These are phyloP conservation scores for Keithomyces neogunnii DNA, from an alignment of 2,329 filamentous ascomycete species.

Conservation along the genomic window DNA sequence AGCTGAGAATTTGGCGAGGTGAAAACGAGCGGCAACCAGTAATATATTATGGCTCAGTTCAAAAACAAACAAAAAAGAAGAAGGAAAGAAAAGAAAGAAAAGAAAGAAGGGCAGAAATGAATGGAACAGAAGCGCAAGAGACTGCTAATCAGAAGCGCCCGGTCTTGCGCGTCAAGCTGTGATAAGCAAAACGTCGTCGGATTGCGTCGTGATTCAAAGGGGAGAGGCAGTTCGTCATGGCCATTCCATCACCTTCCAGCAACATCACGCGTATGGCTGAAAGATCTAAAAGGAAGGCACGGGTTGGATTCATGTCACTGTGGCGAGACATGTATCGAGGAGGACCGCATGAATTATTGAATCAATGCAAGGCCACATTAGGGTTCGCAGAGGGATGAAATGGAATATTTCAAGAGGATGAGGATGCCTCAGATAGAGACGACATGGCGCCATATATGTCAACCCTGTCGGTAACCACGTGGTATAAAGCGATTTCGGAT, in stretches of 20 bases:
- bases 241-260: slow-evolving; percentile 5
- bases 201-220: not conserved
- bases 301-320: slow-evolving; percentile 7
- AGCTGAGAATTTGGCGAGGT: not conserved
- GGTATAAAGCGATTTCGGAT: slow-evolving; percentile 4
- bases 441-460: not conserved
- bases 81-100: slow-evolving; percentile 3
- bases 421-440: not conserved
- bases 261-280: slow-evolving; percentile 7
- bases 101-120: not conserved
- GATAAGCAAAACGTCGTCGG: not conserved
- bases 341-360: not conserved
- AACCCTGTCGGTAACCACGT: slow-evolving; percentile 1
- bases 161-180: not conserved
- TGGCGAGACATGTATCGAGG: not conserved
- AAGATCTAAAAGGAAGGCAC: slow-evolving; percentile 4
- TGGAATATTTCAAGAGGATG: not conserved
- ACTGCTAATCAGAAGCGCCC: slow-evolving; percentile 1
- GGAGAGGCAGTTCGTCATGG: not conserved
- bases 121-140: slow-evolving; percentile 4
- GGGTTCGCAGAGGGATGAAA: not conserved
- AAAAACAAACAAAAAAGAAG: slow-evolving; percentile 3
- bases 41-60: not conserved
- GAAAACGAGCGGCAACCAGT: slow-evolving; percentile 5
- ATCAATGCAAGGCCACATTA: too few relatives aligned